Conservation (phyloP, 495 filamentous ascomycete genomes). For the Lepraria neglecta region DNA sequence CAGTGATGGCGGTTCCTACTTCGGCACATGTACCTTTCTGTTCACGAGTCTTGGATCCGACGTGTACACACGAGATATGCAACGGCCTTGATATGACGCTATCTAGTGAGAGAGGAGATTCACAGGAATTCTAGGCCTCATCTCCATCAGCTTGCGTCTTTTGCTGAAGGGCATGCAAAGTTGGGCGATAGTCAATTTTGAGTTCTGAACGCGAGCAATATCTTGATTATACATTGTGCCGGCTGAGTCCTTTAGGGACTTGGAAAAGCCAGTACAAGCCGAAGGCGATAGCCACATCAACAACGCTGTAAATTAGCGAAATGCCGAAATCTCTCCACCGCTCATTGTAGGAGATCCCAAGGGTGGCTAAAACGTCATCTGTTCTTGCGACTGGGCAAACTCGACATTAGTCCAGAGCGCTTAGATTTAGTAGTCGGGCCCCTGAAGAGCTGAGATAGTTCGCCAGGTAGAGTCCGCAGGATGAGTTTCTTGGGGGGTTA, state of each 20-base stretch:
- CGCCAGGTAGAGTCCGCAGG: conserved; percentile 52
- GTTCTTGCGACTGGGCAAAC: conserved; percentile 58
- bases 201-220: neutral
- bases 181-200: neutral
- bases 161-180: no score
- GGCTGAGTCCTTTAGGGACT: conserved; percentile 58
- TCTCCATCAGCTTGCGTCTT: no score
- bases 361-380: conserved; percentile 52
- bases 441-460: conserved; percentile 43
- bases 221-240: neutral
- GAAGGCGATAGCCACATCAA: conserved; percentile 65
- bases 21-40: no score
- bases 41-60: no score
- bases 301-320: conserved; percentile 59
- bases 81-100: neutral
- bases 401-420: conserved; percentile 48
- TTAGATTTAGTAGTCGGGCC: conserved; percentile 50
- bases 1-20: no score
- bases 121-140: no score
- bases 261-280: conserved; percentile 72
- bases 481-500: conserved; percentile 41
- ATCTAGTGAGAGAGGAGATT: neutral
- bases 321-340: conserved; percentile 70
- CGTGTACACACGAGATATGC: neutral
- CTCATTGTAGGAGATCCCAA: conserved; percentile 49